Conservation (phyloP, 176 grass and related monocot genomes). For the Metroxylon sagu region DNA sequence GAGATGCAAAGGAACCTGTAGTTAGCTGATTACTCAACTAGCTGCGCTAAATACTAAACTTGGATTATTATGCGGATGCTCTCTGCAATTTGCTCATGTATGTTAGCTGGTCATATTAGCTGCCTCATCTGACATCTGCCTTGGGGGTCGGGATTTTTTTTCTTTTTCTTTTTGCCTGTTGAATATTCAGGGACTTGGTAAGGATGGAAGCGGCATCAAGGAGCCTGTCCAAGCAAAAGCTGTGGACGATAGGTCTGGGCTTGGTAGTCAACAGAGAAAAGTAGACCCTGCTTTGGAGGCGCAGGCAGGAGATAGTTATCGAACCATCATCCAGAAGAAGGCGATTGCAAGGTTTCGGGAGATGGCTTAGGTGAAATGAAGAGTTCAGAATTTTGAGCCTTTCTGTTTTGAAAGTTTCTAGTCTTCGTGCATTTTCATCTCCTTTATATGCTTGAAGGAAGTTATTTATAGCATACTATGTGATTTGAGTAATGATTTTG, state of each 20-base stretch:
- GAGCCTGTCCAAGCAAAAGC: slow-evolving; percentile 91
- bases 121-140: slow-evolving; percentile 26
- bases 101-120: not conserved
- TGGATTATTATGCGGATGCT: too few species aligned
- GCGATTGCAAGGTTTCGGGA: slow-evolving; percentile 90
- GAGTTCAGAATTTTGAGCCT: too few species aligned
- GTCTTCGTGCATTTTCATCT: too few species aligned
- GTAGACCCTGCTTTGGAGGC: slow-evolving; percentile 62
- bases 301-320: slow-evolving; percentile 80
- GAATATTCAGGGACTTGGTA: slow-evolving; percentile 75
- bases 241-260: slow-evolving; percentile 57
- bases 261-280: slow-evolving; percentile 68
- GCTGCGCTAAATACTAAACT: too few species aligned
- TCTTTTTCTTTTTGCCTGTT: slow-evolving; percentile 24
- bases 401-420: too few species aligned
- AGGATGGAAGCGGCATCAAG: slow-evolving; percentile 92
- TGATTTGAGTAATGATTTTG: too few species aligned
- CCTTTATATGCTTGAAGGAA: too few species aligned
- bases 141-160: slow-evolving; percentile 29
- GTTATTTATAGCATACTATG: too few species aligned
- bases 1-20: too few species aligned
- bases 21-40: too few species aligned
- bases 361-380: slow-evolving; percentile 32
- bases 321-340: slow-evolving; percentile 97
- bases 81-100: too few species aligned